Conservation (phyloP, 164 flowering plant genomes). For the Echeveria elegans region DNA sequence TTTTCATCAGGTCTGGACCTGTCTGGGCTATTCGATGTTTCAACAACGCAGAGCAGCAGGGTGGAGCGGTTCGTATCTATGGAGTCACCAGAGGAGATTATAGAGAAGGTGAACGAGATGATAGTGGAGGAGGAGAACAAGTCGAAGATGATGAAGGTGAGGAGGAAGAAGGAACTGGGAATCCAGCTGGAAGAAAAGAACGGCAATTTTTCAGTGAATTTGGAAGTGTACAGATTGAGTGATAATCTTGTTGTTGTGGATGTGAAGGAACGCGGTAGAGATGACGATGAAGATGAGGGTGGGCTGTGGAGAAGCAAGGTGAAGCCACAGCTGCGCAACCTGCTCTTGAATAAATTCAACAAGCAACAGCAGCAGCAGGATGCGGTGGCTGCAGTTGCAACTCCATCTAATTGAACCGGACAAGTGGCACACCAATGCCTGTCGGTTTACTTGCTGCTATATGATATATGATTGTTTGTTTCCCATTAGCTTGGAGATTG, state of each 20-base stretch:
- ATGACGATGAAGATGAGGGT: constrained; percentile 15
- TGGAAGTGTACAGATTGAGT: constrained; percentile 38
- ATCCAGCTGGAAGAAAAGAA: constrained; percentile 32
- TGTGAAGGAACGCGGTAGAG: constrained; percentile 33
- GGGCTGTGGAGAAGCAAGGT: constrained; percentile 36
- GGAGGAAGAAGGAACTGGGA: constrained; percentile 31
- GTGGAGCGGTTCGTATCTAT: constrained; percentile 28
- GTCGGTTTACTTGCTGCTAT: not conserved
- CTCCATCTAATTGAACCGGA: not conserved
- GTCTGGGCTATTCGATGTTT: constrained; percentile 11
- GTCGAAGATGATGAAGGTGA: constrained; percentile 13
- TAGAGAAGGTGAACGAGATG: constrained; percentile 29
- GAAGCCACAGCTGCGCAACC: constrained; percentile 18
- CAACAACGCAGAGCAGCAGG: constrained; percentile 10
- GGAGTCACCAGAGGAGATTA: constrained; percentile 27
- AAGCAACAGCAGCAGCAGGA: not conserved
- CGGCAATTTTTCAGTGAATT: constrained; percentile 23
- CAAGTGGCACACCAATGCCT: not conserved
- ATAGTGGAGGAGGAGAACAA: constrained; percentile 25
- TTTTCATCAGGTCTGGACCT: constrained; percentile 40
- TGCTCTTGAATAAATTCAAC: constrained; percentile 6
- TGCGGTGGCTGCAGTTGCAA: not conserved
- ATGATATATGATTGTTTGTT: not conserved
- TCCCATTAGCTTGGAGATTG: not conserved
- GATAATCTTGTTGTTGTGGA: constrained; percentile 41